Evolutionary conservation across 805 yeast species (phyloP).

Genomic region (Starmerella kuoi): DNA sequence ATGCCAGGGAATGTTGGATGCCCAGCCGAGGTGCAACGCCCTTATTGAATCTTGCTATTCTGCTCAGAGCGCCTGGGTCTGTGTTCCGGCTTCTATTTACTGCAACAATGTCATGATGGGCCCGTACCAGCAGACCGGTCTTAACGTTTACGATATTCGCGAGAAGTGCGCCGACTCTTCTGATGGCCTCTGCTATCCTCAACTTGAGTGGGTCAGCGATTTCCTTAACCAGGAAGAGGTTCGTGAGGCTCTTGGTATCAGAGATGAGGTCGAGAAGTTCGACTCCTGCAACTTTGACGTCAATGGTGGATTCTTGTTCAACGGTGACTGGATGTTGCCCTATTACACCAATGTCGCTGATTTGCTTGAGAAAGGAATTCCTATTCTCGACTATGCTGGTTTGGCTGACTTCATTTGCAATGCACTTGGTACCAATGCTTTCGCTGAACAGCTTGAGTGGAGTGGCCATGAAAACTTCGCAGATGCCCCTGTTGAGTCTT

Average conservation of each 20-base stretch:
- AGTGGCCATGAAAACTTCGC: constrained; percentile 40
- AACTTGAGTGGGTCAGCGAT: constrained; percentile 54
- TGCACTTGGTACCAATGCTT: constrained; percentile 82
- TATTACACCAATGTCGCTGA: constrained; percentile 45
- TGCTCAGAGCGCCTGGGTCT: constrained; percentile 57
- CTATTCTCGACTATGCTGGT: constrained; percentile 86
- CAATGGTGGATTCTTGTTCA: constrained; percentile 56
- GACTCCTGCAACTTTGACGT: constrained; percentile 68
- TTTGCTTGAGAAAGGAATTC: constrained; percentile 53
- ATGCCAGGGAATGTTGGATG: constrained; percentile 53
- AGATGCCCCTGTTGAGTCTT: constrained; percentile 24
- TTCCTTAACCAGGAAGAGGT: constrained; percentile 68
- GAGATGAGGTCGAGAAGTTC: constrained; percentile 58
- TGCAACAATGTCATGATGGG: constrained; percentile 65
- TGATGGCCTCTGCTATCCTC: constrained; percentile 53
- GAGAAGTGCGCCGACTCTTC: constrained; percentile 37
- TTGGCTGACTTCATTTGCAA: constrained; percentile 87
- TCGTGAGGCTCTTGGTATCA: constrained; percentile 64
- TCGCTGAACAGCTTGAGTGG: constrained; percentile 65
- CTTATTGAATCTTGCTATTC: constrained; percentile 65
- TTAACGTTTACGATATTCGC: constrained; percentile 80
- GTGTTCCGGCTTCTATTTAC: constrained; percentile 81
- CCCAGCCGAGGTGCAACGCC: constrained; percentile 60
- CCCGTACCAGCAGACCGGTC: constrained; percentile 67
- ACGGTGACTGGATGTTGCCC: constrained; percentile 61